A percentile compares a stretch with the other conserved stretches of the same genome.
These are phyloP conservation scores for Colletotrichum simmondsii DNA, from an alignment of 2,329 filamentous ascomycete genomes.

Conservation along the genomic window DNA sequence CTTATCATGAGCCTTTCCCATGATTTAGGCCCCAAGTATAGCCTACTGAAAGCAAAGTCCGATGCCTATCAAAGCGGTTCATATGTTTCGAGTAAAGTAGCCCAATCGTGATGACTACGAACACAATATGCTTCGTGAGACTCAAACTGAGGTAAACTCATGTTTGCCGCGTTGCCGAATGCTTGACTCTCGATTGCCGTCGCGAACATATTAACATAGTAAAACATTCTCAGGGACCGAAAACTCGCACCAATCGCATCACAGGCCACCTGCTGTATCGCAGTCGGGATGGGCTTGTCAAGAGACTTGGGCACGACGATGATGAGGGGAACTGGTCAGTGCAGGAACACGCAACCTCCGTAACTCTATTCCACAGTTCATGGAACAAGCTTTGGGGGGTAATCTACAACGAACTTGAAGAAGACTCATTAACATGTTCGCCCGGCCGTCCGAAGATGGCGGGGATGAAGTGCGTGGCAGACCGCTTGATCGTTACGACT, in stretches of 20 bases:
- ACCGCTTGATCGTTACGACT: background rate
- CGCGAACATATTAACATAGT: background rate
- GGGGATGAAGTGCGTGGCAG: background rate
- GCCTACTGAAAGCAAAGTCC: background rate
- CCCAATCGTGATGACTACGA: background rate
- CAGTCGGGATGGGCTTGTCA: background rate
- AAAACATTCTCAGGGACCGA: background rate
- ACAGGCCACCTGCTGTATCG: background rate
- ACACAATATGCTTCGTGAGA: background rate
- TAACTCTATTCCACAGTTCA: background rate
- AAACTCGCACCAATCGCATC: background rate
- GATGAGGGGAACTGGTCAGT: conserved; percentile 3
- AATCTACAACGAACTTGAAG: background rate
- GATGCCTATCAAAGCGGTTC: background rate
- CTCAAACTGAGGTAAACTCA: background rate
- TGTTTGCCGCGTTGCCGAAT: background rate
- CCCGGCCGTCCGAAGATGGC: background rate
- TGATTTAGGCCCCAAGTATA: background rate
- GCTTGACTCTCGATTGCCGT: background rate
- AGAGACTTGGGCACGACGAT: background rate
- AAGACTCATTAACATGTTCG: background rate
- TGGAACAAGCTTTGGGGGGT: background rate
- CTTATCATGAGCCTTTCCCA: too few relatives aligned
- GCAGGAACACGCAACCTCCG: background rate
- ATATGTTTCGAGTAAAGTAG: background rate